Evolutionary conservation across 2,329 filamentous ascomycete species (phyloP), one percentile per base, ranked within the genome.

Genomic region (Penicillium sp.): DNA sequence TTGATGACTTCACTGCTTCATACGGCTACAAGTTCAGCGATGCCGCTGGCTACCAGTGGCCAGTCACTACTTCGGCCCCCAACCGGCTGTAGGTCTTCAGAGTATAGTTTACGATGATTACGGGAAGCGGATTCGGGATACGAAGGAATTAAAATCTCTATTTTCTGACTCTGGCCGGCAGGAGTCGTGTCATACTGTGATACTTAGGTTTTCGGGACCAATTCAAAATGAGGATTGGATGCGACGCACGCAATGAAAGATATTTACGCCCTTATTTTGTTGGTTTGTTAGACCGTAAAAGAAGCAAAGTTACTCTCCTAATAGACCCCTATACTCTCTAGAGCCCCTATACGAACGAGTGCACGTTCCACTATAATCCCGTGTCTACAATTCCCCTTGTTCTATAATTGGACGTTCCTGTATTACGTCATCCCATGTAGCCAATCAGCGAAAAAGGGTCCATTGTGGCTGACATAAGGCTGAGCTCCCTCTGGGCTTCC

Each of bases 11-110:
- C 80, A 97, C 93, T 31, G 89, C 92, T 38, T 96, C 92, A 6
- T 99, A 96, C 73, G 94, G 94, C 62, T 99, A 99, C 84, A 97
- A 96, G 78, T 99, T 99, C 82, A 95, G 90, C 73, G 94, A 99
- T 69, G 91, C 92, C 59, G 90, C 92, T 66, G 92, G 92, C 54
- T 96, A 96, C 80, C 91, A 96, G 78, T 97, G 92, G 92, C 90
- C 91, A 35, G 89, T 90, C 56, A 90, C 63, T 33, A 65, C 88
- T 56, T 86, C 86, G 61, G 80, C 82, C 55, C 84, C 85, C 56
- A 92, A 90, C 82, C 91, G 92, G 82, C 85, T 95, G 82, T 95
- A 87, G 85, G 62, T 33, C 35, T 35, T 51, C 36, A 41, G 40
- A 36, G 30, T 47, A 46, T 40, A 58, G 55, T 63, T 66, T 61